Evolutionary conservation across 2,329 filamentous ascomycete genomes (phyloP), one percentile per base, ranked within the genome.

Genomic region (Neofusicoccum kwambonambiense): DNA sequence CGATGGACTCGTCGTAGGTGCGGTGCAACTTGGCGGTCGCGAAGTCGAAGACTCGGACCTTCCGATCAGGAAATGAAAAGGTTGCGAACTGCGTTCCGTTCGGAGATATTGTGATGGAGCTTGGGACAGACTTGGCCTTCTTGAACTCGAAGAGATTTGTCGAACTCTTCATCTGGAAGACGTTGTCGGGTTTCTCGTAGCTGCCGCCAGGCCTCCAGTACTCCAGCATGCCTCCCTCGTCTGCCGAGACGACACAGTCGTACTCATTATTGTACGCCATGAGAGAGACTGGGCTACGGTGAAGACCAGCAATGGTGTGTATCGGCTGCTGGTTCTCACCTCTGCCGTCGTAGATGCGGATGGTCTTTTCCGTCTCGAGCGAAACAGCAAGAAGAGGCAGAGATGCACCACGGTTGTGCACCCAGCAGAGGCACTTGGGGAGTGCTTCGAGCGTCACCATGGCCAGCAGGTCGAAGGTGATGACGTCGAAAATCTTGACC

Each of bases 111-210:
- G 90, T 91, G 56, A 99, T 82, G 11, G 91, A 91, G 3, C 89
- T 87, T 0, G 94, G 93, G 0, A 90, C 86, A 0, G 93, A 91
- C 76, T 97, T 98, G 58, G 91, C 71, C 78, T 97, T 98, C 74
- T 96, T 98, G 81, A 99, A 98, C 62, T 97, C 94, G 73, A 98
- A 99, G 0, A 99, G 83, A 72, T 91, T 95, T 2, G 95, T 99
- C 1, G 91, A 89, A 74, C 92, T 96, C 79, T 99, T 99, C 80
- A 93, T 91, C 69, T 92, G 86, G 75, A 96, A 99, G 17, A 99
- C 93, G 61, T 87, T 92, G 70, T 93, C 89, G 0, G 95, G 95
- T 77, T 98, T 97, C 72, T 96, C 92, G 75, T 92, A 97, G 44
- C 82, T 88, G 1, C 87, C 88, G 67, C 86, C 86, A 0, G 95